Evolutionary conservation across 345 rosid genomes (phyloP), one percentile per base, ranked within the genome.

Genomic region (Syzygium jambos): DNA sequence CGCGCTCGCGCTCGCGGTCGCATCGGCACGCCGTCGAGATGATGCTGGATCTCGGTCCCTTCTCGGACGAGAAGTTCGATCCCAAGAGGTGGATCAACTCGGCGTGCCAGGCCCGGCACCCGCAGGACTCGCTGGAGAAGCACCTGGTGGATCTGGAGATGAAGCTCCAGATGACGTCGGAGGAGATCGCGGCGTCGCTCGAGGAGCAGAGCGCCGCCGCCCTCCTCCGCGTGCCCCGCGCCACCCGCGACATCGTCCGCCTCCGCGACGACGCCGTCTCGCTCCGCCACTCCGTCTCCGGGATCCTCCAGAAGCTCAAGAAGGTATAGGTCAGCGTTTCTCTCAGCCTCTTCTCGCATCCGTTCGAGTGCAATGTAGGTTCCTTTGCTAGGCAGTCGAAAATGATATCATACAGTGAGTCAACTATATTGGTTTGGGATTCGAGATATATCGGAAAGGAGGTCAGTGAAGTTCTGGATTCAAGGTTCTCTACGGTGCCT

Each of bases 111-210:
- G 86, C 93, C 68, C 96, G 98, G 51, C 99, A 95, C 88, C 95
- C 95, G 61, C 96, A 95, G 89, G 98, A 96, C 87, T 93, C 98
- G 15, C 92, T 95, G 30, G 99, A 98, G 93, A 95, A 93, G 86
- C 97, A 96, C 90, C 91, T 96, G 84, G 95, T 95, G 89, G 99
- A 98, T 95, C 96, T 98, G 88, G 99, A 98, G 87, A 96, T 96
- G 99, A 98, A 98, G 98, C 98, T 98, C 59, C 99, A 98, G 94
- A 98, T 96, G 93, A 92, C 94, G 34, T 95, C 99, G 84, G 99
- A 98, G 92, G 99, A 98, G 95, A 98, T 98, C 90, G 94, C 97
- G 52, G 94, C 95, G 73, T 94, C 98, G n/a, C 98, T 98, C 51
- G 97, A 98, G 93, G 99, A 98, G 88, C 99, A 95, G 92, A 96